Percentiles rank a stretch among this genome's conserved stretches.
phyloP scores from a whole-genome alignment of 108 stramenopile genomes.

The Stephanodiscus minutulus region DNA sequence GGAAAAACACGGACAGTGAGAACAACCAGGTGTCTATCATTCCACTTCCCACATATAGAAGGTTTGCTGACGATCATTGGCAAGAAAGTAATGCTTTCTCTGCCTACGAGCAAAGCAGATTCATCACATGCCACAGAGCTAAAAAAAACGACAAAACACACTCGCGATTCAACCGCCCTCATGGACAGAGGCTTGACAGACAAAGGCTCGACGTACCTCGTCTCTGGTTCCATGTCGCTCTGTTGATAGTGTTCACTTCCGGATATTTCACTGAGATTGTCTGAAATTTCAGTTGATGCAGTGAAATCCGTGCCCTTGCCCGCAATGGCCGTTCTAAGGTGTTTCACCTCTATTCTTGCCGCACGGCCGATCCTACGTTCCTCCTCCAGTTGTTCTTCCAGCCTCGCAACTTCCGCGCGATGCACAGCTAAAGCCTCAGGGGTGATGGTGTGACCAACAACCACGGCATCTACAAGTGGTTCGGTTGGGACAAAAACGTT shows the following conservation, averaged over 20 bases:
- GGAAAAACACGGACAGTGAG: slow-evolving; percentile 14
- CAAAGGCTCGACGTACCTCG: slow-evolving; percentile 35
- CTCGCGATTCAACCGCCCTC: neutral
- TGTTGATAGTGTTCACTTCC: slow-evolving; percentile 46
- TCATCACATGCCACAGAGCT: slow-evolving; percentile 2
- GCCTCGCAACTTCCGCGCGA: slow-evolving; percentile 58
- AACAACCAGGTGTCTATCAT: slow-evolving; percentile 30
- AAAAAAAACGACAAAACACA: slow-evolving; percentile 27
- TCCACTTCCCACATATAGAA: slow-evolving; percentile 20
- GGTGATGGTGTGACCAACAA: slow-evolving; percentile 61
- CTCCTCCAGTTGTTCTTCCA: slow-evolving; percentile 77
- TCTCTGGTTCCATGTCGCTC: slow-evolving; percentile 35
- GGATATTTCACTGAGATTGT: slow-evolving; percentile 51
- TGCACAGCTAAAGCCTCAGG: slow-evolving; percentile 79
- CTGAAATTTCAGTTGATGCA: slow-evolving; percentile 50
- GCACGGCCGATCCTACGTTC: slow-evolving; percentile 73
- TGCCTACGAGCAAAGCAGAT: slow-evolving; percentile 3
- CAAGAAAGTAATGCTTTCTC: neutral
- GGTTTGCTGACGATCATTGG: neutral
- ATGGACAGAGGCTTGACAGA: neutral
- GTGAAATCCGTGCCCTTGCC: slow-evolving; percentile 68
- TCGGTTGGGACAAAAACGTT: slow-evolving; percentile 26
- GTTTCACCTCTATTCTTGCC: slow-evolving; percentile 81
- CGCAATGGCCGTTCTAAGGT: slow-evolving; percentile 73
- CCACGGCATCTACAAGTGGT: slow-evolving; percentile 44